A percentile compares a stretch with the other conserved stretches of the same genome.
Evolutionary conservation across 1,284 basidiomycete species (phyloP).

Genomic region (Chalciporus sp.): DNA sequence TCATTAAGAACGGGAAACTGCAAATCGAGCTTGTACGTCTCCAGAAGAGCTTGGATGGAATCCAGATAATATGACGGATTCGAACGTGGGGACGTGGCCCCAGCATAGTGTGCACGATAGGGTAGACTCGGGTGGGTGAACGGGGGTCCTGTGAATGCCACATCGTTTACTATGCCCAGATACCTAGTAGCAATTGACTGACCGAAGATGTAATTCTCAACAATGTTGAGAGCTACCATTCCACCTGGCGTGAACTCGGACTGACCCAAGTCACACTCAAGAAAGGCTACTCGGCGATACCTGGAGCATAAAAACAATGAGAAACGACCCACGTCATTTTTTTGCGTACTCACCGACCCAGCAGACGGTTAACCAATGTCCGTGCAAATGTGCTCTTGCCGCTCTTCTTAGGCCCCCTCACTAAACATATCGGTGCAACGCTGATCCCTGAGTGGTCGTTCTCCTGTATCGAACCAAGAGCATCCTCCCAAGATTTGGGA

Average conservation of each 20-base stretch:
- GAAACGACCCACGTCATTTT: not conserved
- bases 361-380: slow-evolving; percentile 72
- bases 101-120: slow-evolving; percentile 80
- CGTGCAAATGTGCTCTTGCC: slow-evolving; percentile 91
- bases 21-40: slow-evolving; percentile 73
- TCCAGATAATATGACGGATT: slow-evolving; percentile 82
- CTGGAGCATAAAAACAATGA: slow-evolving; percentile 37
- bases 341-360: slow-evolving; percentile 49
- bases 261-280: slow-evolving; percentile 94
- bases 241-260: slow-evolving; percentile 92
- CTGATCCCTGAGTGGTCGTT: slow-evolving; percentile 11
- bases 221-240: slow-evolving; percentile 77
- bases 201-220: slow-evolving; percentile 76
- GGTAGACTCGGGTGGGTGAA: slow-evolving; percentile 83
- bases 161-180: not conserved
- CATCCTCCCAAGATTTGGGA: slow-evolving; percentile 60
- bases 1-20: slow-evolving; percentile 47
- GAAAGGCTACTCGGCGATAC: slow-evolving; percentile 78
- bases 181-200: slow-evolving; percentile 12
- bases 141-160: slow-evolving; percentile 64
- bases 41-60: slow-evolving; percentile 68
- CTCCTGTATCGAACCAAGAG: slow-evolving; percentile 37
- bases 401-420: slow-evolving; percentile 84
- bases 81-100: slow-evolving; percentile 76
- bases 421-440: slow-evolving; percentile 47